phyloP scores from a whole-genome alignment of 805 yeast species.

The Maudiozyma pseudohumilis region DNA sequence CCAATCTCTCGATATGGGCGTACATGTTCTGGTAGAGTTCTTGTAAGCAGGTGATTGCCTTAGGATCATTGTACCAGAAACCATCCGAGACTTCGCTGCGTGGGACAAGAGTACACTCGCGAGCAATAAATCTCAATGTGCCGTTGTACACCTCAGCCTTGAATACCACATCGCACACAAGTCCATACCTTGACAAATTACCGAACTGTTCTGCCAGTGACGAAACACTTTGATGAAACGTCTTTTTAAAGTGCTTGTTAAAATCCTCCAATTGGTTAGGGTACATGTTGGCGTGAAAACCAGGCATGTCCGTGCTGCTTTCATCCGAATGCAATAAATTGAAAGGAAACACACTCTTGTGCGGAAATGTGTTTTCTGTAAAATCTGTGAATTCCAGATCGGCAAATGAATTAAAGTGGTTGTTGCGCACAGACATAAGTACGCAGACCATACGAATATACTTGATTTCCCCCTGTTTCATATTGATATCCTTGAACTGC shows the following conservation, averaged over 20 bases:
- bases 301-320: no score
- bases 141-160: constrained; percentile 14
- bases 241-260: constrained; percentile 4
- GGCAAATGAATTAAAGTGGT: no score
- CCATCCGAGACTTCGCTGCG: not conserved
- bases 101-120: constrained; percentile 7
- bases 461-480: no score
- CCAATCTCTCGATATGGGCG: no score
- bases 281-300: constrained; percentile 16
- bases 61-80: not conserved
- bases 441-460: no score
- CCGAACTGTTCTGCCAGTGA: constrained; percentile 5
- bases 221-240: constrained; percentile 2
- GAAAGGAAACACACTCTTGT: constrained; percentile 17
- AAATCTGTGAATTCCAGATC: constrained; percentile 24
- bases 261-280: constrained; percentile 11
- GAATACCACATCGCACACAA: constrained; percentile 17
- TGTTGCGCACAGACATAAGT: no score
- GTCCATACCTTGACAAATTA: constrained; percentile 20
- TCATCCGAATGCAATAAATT: not conserved
- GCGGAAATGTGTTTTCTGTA: constrained; percentile 12
- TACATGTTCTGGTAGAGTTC: not conserved
- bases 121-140: constrained; percentile 16
- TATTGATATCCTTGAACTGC: no score
- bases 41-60: not conserved